A percentile compares a stretch with the other conserved stretches of the same genome.
phyloP scores from a whole-genome alignment of 805 yeast genomes.

The Peterozyma xylosa region DNA sequence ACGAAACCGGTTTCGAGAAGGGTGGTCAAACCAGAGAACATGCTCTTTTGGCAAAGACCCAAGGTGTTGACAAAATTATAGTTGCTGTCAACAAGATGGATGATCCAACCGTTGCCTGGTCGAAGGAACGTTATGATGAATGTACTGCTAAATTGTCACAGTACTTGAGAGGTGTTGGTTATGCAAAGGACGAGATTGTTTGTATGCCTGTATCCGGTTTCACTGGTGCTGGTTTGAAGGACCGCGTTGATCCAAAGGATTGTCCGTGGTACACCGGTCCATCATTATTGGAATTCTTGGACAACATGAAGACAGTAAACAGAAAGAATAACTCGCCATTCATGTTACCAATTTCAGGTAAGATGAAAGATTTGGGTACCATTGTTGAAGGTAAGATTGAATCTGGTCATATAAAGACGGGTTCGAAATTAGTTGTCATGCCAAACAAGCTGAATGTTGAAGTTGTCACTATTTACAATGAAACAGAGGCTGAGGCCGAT shows the following conservation, averaged over 20 bases:
- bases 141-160: conserved; percentile 76
- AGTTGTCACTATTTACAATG: conserved; percentile 82
- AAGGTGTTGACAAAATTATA: conserved; percentile 90
- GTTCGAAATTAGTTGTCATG: conserved; percentile 73
- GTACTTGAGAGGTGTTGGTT: conserved; percentile 86
- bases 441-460: conserved; percentile 84
- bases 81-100: conserved; percentile 98
- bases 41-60: conserved; percentile 94
- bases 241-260: conserved; percentile 57
- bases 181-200: conserved; percentile 75
- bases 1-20: conserved; percentile 97
- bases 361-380: conserved; percentile 96
- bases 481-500: conserved; percentile 90
- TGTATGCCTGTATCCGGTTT: conserved; percentile 98
- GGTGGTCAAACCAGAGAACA: conserved; percentile 99
- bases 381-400: conserved; percentile 98
- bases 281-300: conserved; percentile 82
- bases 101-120: conserved; percentile 95
- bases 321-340: conserved; percentile 92
- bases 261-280: conserved; percentile 97
- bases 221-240: conserved; percentile 96
- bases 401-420: conserved; percentile 86
- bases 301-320: conserved; percentile 69
- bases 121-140: conserved; percentile 92
- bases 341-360: conserved; percentile 92